Conservation (phyloP, 495 filamentous ascomycete genomes). For the Aspergillus sclerotiicarbonarius region DNA sequence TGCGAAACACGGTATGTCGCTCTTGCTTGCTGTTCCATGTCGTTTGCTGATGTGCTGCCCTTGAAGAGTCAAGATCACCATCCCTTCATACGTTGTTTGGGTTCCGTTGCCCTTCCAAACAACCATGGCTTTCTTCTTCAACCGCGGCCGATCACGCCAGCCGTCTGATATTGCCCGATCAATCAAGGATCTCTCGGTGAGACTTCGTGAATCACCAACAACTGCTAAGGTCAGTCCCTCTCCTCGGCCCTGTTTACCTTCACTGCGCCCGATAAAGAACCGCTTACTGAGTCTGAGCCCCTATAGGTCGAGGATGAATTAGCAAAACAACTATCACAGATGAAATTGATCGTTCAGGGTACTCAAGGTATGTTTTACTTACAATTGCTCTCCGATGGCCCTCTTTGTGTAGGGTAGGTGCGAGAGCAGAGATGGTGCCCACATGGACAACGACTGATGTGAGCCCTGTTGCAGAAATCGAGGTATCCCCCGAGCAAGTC, state of each 20-base stretch:
- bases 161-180: conserved; percentile 57
- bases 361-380: conserved; percentile 61
- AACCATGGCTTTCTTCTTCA: conserved; percentile 90
- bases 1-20: background rate
- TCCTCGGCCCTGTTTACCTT: conserved; percentile 22
- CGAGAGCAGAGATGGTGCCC: background rate
- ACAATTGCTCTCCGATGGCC: conserved; percentile 1
- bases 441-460: conserved; percentile 6
- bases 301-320: conserved; percentile 69
- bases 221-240: conserved; percentile 47
- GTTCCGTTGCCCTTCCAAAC: conserved; percentile 15
- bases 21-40: conserved; percentile 1
- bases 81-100: conserved; percentile 7
- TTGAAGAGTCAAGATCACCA: background rate
- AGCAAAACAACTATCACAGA: conserved; percentile 72
- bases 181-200: conserved; percentile 55
- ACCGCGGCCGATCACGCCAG: conserved; percentile 55
- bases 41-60: background rate
- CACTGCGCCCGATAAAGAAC: conserved; percentile 26
- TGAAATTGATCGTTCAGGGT: conserved; percentile 81
- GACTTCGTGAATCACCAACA: conserved; percentile 44
- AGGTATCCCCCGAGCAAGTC: conserved; percentile 82
- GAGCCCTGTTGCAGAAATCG: conserved; percentile 58
- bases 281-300: conserved; percentile 23
- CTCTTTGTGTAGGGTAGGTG: background rate